Base-by-base conservation (phyloP, 441 rosid genomes). In the Mallotus japonicus region DNA sequence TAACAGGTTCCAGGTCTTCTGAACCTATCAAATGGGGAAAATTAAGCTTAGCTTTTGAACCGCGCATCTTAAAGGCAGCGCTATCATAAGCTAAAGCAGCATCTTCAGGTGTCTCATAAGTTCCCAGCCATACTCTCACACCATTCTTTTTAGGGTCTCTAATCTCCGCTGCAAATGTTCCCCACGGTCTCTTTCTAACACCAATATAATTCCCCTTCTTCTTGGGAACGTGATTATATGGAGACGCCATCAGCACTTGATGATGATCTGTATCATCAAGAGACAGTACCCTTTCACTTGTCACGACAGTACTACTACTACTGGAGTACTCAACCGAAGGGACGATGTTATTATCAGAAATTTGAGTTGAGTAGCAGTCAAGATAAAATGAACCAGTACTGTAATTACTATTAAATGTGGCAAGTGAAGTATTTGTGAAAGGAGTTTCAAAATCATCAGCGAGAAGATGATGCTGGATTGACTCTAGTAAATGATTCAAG, bases 111-210 rank as follows among this genome's bases (percentile, higher is more conserved):
- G 93, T 87, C 81, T 88, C 89, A 55, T 85, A 92, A 11, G 97
- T 92, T 58, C 97, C 97, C 10, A 92, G 83, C 97, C 97, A 92
- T 49, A 90, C 87, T 60, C 97, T 82, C 9, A 90, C 92, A 24
- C 97, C 93, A 37, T 86, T 87, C 78, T 83, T 88, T 34, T 88
- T 91, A 70, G 93, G 90, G 70, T 90, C 97, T 20, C 98, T 79
- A 0, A 92, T 92, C 90, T 92, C 98, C 9, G 98, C 95, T 59
- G 97, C 98, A 70, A 80, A 91, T 66, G 86, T 92, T 56, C 96
- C 98, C 98, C 98, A 92, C 10, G 97, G 97, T 71, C 98, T 78
- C 81, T 79, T 89, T 68, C 98, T 87, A 64, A 93, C 97, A 2
- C 98, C 97, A 58, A 89, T 85, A 40, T 87, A 91, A 19, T 85